Evolutionary conservation across 495 filamentous ascomycete species (phyloP), one percentile per base, ranked within the genome.

Genomic region (Terfezia claveryi): DNA sequence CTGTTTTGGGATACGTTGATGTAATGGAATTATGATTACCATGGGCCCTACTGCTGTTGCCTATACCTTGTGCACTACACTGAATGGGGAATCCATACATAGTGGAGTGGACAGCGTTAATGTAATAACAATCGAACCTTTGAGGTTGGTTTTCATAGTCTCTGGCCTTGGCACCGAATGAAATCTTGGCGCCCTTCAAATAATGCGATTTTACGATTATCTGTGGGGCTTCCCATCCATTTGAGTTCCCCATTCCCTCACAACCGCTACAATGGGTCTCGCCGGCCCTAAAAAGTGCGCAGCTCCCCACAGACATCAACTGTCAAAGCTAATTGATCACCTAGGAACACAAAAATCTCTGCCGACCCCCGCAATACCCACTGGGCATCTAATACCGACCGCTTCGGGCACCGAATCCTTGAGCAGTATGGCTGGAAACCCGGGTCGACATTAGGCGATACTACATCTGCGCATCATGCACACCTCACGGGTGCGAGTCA

Each of bases 301-400:
- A 37, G 37, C 10, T 38, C 23, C 10, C 17, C 50, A 20, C 27
- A 14, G 9, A n/a, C 23, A 38, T 37, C 51, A 59, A 59, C 61
- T 68, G 3, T n/a, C 44, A 49, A 20, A n/a, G 20, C 44, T 49
- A 20, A 14, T 49, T 49, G 54, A 50, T 52, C 53, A 38, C 59
- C 46, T 56, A 96, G 89, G 66, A 83, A 77, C 61, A 77, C 74
- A 37, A 94, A 89, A 67, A 75, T 95, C 52, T 81, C 84, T 51
- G 70, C 80, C 62, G 89, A 98, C 70, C 89, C 89, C 12, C 93
- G 94, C 66, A 95, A 95, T 66, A 93, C 84, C 36, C 76, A 76
- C 70, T 98, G 89, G 89, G 77, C 81, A 50, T 80, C 79, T 57
- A 81, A 85, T 61, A 87, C 84, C 57, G 72, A 75, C 50, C 77